Base-by-base conservation (phyloP, 306 rosid genomes). In the Pterocarpus santalinus region DNA sequence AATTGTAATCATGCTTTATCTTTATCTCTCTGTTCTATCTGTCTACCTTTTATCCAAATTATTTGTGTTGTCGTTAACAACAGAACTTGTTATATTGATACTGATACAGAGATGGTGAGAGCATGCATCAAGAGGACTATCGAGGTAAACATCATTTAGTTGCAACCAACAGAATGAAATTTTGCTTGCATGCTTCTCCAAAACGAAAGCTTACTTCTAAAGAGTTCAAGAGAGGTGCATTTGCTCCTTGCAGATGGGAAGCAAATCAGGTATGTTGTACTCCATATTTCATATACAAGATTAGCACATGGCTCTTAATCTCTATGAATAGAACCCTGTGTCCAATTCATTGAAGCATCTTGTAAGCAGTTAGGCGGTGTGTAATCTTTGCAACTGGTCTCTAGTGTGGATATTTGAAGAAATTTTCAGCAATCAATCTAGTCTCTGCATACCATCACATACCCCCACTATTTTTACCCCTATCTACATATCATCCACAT, bases 171-270 rank as follows among this genome's bases (percentile, higher is more conserved):
- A 63, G 77, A 76, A 83, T 47, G 46, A 87, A 77, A 28, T 71
- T 83, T 72, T 95, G 99, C 86, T 89, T 95, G 88, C 91, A 91
- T 39, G 94, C 87, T 72, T 90, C 98, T 79, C 85, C 93, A 12
- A 90, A 82, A 81, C 76, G 69, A 78, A 95, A 79, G 88, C 81
- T 85, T 80, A 89, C 98, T 28, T 86, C 97, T 4, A 89, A 84
- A 69, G 97, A 90, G 76, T 43, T 65, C 65, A 76, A 53, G 82
- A 81, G 88, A 85, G 91, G 85, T 46, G 81, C 95, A 75, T 90
- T 93, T 87, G 90, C 91, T 46, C 91, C 97, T 43, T 93, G 98
- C 81, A 82, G 52, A 77, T 12, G 81, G 85, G 90, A 90, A 63
- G 84, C 91, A 41, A 95, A 93, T 80, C 99, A 95, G 99, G 99